phyloP scores from a whole-genome alignment of 768 basidiomycete genomes.

The Suillus decipiens region DNA sequence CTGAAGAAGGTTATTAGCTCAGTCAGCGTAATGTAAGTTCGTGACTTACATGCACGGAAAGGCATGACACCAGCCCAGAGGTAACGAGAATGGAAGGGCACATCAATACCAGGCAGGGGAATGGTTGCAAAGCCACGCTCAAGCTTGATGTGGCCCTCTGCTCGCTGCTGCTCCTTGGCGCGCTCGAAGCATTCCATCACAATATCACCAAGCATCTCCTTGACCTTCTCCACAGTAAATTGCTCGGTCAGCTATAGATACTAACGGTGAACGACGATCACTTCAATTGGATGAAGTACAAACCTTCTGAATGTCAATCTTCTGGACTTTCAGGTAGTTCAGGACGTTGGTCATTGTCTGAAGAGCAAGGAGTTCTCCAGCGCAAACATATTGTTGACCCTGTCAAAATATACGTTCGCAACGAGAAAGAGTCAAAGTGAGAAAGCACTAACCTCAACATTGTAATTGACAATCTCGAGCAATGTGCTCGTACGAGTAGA shows the following conservation, averaged over 20 bases:
- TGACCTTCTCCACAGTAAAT: conserved; percentile 89
- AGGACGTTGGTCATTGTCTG: conserved; percentile 95
- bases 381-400: conserved; percentile 99
- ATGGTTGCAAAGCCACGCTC: conserved; percentile 98
- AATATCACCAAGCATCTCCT: conserved; percentile 93
- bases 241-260: conserved; percentile 76
- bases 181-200: conserved; percentile 78
- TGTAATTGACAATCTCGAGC: conserved; percentile 98
- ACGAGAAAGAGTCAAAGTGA: background rate
- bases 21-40: conserved; percentile 3
- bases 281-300: conserved; percentile 4
- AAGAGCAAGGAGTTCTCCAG: conserved; percentile 91
- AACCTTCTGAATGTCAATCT: conserved; percentile 90
- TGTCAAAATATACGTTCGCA: conserved; percentile 34
- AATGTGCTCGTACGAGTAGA: conserved; percentile 73
- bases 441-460: conserved; percentile 67
- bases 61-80: conserved; percentile 98
- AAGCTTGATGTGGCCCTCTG: conserved; percentile 87
- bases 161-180: conserved; percentile 75
- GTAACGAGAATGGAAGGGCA: conserved; percentile 99
- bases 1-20: conserved; percentile 37
- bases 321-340: conserved; percentile 95
- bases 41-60: conserved; percentile 86
- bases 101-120: conserved; percentile 94
- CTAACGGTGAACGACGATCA: background rate